Evolutionary conservation across 2,329 filamentous ascomycete species (phyloP).

Genomic region (Aureobasidium namibiae): DNA sequence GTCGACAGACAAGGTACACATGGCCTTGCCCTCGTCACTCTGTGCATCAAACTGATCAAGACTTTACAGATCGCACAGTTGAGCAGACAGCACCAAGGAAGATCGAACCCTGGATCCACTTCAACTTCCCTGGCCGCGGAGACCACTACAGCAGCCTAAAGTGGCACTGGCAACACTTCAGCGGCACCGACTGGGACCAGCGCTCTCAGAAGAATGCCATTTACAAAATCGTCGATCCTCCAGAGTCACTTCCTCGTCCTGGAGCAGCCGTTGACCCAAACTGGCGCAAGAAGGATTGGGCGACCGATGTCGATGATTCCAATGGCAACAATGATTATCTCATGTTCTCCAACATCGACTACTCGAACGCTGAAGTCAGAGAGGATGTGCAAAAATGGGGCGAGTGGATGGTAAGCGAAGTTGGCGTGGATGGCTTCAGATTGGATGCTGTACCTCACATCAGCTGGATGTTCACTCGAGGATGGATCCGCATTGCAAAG

Average conservation of each 20-base stretch:
- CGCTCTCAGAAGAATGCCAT: constrained; percentile 50
- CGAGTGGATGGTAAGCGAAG: constrained; percentile 54
- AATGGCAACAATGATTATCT: constrained; percentile 61
- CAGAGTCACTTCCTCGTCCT: constrained; percentile 3
- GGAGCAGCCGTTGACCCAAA: background rate
- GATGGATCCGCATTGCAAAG: constrained; percentile 54
- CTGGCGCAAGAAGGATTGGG: constrained; percentile 52
- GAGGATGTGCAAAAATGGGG: constrained; percentile 60
- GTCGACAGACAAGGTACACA: constrained; percentile 43
- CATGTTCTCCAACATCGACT: constrained; percentile 66
- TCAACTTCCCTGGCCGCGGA: constrained; percentile 55
- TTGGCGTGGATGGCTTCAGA: constrained; percentile 57
- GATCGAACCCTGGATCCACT: constrained; percentile 61
- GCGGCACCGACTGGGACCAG: constrained; percentile 58
- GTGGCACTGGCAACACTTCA: constrained; percentile 62
- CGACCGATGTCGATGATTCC: constrained; percentile 51
- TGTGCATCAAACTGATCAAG: constrained; percentile 20
- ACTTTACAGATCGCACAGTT: constrained; percentile 42
- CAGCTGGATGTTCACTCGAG: constrained; percentile 55
- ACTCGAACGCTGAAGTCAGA: constrained; percentile 54
- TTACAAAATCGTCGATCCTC: constrained; percentile 52
- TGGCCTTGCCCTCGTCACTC: background rate
- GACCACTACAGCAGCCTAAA: constrained; percentile 53
- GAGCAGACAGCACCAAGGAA: constrained; percentile 48
- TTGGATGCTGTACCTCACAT: constrained; percentile 69